Conservation (phyloP, 2,329 filamentous ascomycete species). For the Colletotrichum lupini region DNA sequence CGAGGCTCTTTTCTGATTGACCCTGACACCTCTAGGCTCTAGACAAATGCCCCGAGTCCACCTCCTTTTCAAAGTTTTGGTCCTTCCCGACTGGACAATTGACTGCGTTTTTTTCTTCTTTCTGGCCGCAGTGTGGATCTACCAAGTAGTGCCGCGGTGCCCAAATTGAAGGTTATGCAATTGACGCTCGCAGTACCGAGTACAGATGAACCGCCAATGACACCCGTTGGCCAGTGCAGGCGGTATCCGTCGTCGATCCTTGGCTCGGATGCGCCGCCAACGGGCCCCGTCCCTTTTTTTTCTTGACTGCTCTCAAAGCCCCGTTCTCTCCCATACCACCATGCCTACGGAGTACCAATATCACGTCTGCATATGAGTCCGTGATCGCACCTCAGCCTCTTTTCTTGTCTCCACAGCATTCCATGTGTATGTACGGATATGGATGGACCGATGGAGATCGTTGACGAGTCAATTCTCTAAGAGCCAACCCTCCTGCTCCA, state of each 20-base stretch:
- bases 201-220: slow-evolving; percentile 7
- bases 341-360: background rate
- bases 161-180: slow-evolving; percentile 15
- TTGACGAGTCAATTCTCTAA: background rate
- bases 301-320: background rate
- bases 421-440: background rate
- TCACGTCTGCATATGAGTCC: slow-evolving; percentile 10
- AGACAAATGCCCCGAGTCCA: background rate
- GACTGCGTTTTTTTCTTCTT: background rate
- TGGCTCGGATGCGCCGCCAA: slow-evolving; percentile 20
- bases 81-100: background rate
- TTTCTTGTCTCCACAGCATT: background rate
- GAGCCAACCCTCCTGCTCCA: background rate
- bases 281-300: background rate
- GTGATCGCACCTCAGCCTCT: background rate
- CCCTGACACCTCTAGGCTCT: background rate
- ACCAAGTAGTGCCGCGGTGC: background rate
- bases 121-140: background rate
- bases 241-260: slow-evolving; percentile 30
- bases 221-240: slow-evolving; percentile 17
- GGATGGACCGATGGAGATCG: background rate
- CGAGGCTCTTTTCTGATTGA: background rate
- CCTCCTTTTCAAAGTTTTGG: background rate
- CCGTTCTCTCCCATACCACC: slow-evolving; percentile 8
- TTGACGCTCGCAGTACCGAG: background rate